Conservation (phyloP, 352 stramenopile species). For the Stephanocyclus meneghinianus region DNA sequence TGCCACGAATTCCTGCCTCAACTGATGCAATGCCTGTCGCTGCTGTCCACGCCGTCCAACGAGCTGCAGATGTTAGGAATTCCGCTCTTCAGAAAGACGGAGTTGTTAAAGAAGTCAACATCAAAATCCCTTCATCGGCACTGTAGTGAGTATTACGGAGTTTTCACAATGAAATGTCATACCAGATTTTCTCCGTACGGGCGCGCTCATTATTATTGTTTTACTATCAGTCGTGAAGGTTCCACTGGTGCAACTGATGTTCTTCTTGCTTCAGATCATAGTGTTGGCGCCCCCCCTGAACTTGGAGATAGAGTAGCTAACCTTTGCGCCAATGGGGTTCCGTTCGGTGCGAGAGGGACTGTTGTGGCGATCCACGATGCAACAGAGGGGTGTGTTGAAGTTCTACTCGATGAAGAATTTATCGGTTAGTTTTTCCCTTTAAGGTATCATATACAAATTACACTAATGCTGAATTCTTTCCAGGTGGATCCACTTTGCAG, state of each 20-base stretch:
- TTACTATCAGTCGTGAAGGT: constrained; percentile 43
- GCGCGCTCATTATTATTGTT: too few relatives aligned
- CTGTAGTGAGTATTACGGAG: constrained; percentile 48
- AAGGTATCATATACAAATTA: neutral
- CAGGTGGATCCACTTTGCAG: constrained; percentile 91
- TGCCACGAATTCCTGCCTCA: constrained; percentile 89
- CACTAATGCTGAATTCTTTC: neutral
- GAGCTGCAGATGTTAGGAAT: constrained; percentile 79
- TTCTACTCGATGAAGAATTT: constrained; percentile 96
- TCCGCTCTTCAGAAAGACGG: constrained; percentile 70
- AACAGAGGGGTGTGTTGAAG: constrained; percentile 91
- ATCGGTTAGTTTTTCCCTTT: constrained; percentile 80
- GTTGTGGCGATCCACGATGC: constrained; percentile 95
- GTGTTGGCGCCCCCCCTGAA: constrained; percentile 81
- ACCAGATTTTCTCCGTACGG: too few relatives aligned
- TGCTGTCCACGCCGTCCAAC: constrained; percentile 91
- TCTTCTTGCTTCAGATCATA: constrained; percentile 70
- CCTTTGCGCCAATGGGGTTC: constrained; percentile 91
- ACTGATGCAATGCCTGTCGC: constrained; percentile 91
- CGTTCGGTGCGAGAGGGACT: constrained; percentile 95
- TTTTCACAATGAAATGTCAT: too few relatives aligned
- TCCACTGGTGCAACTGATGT: constrained; percentile 76
- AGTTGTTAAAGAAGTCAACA: constrained; percentile 72
- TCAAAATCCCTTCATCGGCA: constrained; percentile 79
- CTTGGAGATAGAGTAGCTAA: constrained; percentile 98